These are phyloP conservation scores for Neurospora tetraspora DNA, from an alignment of 495 filamentous ascomycete genomes.

Conservation along the genomic window DNA sequence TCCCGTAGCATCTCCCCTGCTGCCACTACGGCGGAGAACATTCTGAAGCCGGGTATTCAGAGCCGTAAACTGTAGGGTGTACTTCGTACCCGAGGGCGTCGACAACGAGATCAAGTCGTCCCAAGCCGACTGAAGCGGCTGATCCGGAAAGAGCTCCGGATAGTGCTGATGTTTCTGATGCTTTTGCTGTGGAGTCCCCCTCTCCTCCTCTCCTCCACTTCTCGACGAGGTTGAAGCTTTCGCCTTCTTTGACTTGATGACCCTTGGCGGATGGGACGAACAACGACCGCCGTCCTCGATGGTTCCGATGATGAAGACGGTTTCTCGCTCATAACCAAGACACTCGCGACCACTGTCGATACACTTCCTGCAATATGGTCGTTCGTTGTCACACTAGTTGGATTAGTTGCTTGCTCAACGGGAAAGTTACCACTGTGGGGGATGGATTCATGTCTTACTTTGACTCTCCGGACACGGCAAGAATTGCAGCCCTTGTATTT, in stretches of 20 bases:
- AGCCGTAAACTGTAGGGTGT: constrained; percentile 28
- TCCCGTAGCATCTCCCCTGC: constrained; percentile 8
- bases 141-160: constrained; percentile 14
- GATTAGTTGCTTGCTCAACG: constrained; percentile 1
- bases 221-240: constrained; percentile 8
- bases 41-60: constrained; percentile 19
- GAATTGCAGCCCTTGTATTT: constrained; percentile 41
- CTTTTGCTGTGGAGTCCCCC: background rate
- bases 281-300: constrained; percentile 34
- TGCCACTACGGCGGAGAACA: constrained; percentile 9
- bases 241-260: constrained; percentile 21
- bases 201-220: background rate
- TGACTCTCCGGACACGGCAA: constrained; percentile 32
- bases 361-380: constrained; percentile 53
- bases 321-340: constrained; percentile 49
- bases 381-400: constrained; percentile 46
- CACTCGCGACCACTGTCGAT: constrained; percentile 53
- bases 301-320: constrained; percentile 39
- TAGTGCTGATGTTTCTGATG: background rate
- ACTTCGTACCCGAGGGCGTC: constrained; percentile 10
- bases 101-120: constrained; percentile 25
- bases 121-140: constrained; percentile 35
- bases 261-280: constrained; percentile 36
- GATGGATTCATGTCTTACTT: constrained; percentile 9
- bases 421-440: background rate